phyloP scores from a whole-genome alignment of 306 rosid species.

The Corylus americana region DNA sequence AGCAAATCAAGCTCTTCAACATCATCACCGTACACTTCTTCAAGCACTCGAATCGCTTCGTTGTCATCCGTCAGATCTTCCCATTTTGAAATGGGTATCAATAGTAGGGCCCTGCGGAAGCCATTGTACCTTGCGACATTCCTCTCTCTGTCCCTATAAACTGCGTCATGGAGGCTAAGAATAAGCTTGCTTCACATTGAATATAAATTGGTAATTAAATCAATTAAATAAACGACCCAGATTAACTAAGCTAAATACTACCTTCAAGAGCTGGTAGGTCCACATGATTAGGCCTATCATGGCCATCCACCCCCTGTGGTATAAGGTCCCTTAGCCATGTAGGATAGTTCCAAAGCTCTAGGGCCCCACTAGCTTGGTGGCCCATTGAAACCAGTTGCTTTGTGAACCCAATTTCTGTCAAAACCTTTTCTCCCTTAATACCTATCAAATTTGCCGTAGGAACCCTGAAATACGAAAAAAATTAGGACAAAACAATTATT shows the following conservation, averaged over 20 bases:
- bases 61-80: slow-evolving; percentile 55
- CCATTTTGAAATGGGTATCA: slow-evolving; percentile 62
- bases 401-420: slow-evolving; percentile 43
- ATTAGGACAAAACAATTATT: neutral
- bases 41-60: slow-evolving; percentile 41
- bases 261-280: slow-evolving; percentile 66
- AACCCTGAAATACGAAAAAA: slow-evolving; percentile 26
- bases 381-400: slow-evolving; percentile 66
- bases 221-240: neutral
- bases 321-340: slow-evolving; percentile 38
- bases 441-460: slow-evolving; percentile 51
- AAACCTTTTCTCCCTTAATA: slow-evolving; percentile 35
- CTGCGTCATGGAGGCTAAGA: slow-evolving; percentile 28
- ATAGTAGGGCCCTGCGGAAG: slow-evolving; percentile 41
- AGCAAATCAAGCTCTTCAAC: slow-evolving; percentile 56
- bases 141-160: slow-evolving; percentile 66
- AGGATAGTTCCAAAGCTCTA: slow-evolving; percentile 65
- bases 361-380: slow-evolving; percentile 62
- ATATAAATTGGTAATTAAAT: neutral
- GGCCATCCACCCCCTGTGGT: slow-evolving; percentile 45
- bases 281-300: slow-evolving; percentile 53
- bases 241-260: neutral
- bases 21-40: slow-evolving; percentile 55
- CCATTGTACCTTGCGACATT: slow-evolving; percentile 58
- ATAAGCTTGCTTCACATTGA: neutral